These are phyloP conservation scores for Naganishia antarctica DNA, from an alignment of 768 basidiomycete genomes.

Conservation along the genomic window DNA sequence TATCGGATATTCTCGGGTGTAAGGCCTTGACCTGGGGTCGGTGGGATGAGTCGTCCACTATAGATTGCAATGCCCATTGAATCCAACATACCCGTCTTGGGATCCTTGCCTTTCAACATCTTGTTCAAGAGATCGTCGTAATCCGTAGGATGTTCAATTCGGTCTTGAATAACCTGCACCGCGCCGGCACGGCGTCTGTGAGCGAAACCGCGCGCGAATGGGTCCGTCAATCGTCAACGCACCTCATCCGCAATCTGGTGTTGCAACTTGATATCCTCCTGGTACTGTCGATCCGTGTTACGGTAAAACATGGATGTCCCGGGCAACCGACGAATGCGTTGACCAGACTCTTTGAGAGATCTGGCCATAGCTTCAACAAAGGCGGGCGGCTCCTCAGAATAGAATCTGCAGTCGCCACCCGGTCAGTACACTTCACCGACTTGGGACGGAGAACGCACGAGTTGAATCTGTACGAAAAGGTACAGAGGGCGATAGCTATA, in stretches of 20 bases:
- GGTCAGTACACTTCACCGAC: neutral
- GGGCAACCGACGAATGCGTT: conserved; percentile 49
- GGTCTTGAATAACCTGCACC: conserved; percentile 47
- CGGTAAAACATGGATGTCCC: conserved; percentile 50
- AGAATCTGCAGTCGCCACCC: conserved; percentile 24
- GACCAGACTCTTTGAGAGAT: conserved; percentile 51
- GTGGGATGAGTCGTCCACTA: too few species aligned
- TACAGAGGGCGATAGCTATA: conserved; percentile 51
- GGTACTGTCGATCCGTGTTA: conserved; percentile 51
- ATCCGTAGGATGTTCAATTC: conserved; percentile 48
- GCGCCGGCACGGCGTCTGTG: neutral
- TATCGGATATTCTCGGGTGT: conserved; percentile 52
- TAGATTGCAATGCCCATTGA: too few species aligned
- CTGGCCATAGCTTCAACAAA: conserved; percentile 40
- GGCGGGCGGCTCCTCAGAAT: conserved; percentile 29
- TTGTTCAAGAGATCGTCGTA: conserved; percentile 54
- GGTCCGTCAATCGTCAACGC: conserved; percentile 26
- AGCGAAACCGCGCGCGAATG: neutral
- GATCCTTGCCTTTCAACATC: conserved; percentile 55
- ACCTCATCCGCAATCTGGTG: conserved; percentile 52
- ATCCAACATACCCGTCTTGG: conserved; percentile 54
- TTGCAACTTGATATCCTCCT: conserved; percentile 53
- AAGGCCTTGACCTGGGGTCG: conserved; percentile 34
- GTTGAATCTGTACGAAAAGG: conserved; percentile 55
- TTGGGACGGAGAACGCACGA: conserved; percentile 43